phyloP scores from a whole-genome alignment of 345 rosid species.

The Trapa incisa region DNA sequence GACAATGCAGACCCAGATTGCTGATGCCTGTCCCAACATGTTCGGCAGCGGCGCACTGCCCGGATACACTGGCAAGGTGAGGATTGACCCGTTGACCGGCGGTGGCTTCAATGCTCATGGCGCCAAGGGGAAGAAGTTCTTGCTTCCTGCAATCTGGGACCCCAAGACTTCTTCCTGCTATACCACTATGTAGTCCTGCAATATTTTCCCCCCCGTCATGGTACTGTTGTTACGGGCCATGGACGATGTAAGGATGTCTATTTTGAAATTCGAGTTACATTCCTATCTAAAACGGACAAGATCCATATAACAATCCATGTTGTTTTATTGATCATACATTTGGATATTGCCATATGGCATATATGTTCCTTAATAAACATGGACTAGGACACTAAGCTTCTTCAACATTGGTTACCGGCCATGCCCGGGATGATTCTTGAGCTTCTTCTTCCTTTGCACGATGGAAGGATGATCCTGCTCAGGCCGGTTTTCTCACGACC shows the following conservation, averaged over 20 bases:
- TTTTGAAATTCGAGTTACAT: too few species aligned
- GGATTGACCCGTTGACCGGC: conserved; percentile 31
- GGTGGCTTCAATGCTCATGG: conserved; percentile 50
- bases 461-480: neutral
- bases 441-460: neutral
- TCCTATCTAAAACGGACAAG: too few species aligned
- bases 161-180: conserved; percentile 35
- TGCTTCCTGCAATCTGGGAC: conserved; percentile 62
- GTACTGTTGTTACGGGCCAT: neutral
- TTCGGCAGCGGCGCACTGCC: conserved; percentile 47
- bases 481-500: conserved; percentile 7
- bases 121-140: conserved; percentile 32
- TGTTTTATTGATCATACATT: neutral
- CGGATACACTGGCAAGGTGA: conserved; percentile 32
- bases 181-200: conserved; percentile 18
- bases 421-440: neutral
- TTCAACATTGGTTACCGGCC: neutral
- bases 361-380: neutral
- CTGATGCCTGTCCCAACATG: conserved; percentile 27
- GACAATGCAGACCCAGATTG: conserved; percentile 15
- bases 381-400: neutral
- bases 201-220: neutral
- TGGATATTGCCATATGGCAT: neutral
- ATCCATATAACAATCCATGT: neutral
- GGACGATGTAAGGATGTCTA: neutral